These are phyloP conservation scores for Auriculariales sp. DNA, from an alignment of 768 basidiomycete genomes.

Conservation along the genomic window DNA sequence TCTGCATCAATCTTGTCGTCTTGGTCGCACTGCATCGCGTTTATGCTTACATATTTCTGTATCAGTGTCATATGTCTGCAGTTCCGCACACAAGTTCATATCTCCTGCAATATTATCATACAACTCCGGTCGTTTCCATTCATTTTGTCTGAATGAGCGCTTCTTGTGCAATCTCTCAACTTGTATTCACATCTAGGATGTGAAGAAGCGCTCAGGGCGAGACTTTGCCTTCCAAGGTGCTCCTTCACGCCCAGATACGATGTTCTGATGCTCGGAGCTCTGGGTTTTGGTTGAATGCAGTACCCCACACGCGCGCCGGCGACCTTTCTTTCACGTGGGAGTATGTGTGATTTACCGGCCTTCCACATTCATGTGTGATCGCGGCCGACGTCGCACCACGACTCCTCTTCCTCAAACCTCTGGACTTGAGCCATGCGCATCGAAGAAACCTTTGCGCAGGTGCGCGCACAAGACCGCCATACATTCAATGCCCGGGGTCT, in stretches of 20 bases:
- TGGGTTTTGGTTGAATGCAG: no score
- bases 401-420: conserved; percentile 24
- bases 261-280: no score
- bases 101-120: background rate
- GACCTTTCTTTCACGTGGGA: no score
- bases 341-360: conserved; percentile 37
- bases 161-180: background rate
- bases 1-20: conserved; percentile 1
- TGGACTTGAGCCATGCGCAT: conserved; percentile 23
- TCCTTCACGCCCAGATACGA: no score
- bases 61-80: background rate
- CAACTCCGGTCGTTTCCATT: background rate
- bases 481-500: background rate
- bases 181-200: background rate
- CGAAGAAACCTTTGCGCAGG: background rate
- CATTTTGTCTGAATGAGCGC: conserved; percentile 1
- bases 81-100: conserved; percentile 3
- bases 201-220: no score
- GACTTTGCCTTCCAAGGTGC: no score
- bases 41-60: background rate
- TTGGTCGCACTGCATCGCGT: background rate
- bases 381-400: conserved; percentile 18
- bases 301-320: no score
- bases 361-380: conserved; percentile 27
- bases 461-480: background rate